These are phyloP conservation scores for Scutellaria barbata DNA, from an alignment of 257 asterid species.

Conservation along the genomic window DNA sequence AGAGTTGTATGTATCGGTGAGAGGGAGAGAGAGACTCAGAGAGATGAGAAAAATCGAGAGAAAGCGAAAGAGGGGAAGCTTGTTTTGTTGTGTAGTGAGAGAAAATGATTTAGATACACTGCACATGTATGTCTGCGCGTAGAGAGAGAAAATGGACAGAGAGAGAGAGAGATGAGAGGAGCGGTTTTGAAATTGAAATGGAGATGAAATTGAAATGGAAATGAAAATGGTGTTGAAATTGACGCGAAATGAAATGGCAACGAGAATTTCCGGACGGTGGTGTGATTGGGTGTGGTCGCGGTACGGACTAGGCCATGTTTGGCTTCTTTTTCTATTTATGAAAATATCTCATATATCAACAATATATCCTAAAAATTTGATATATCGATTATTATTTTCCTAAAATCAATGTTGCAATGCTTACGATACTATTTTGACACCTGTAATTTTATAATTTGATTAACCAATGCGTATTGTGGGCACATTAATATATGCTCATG, in stretches of 20 bases:
- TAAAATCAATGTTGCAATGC: too few relatives aligned
- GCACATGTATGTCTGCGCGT: conserved; percentile 36
- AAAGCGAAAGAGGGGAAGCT: conserved; percentile 44
- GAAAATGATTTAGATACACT: conserved; percentile 34
- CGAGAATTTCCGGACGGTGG: conserved; percentile 3
- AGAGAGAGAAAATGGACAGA: conserved; percentile 31
- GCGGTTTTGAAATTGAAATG: conserved; percentile 45
- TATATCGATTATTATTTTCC: too few relatives aligned
- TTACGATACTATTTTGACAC: too few relatives aligned
- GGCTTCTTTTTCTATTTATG: too few relatives aligned
- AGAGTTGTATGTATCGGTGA: conserved; percentile 25
- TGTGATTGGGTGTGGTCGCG: conserved; percentile 1
- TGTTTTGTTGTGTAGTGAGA: conserved; percentile 39
- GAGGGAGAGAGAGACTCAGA: neutral
- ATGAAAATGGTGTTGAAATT: conserved; percentile 51
- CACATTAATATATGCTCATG: too few relatives aligned
- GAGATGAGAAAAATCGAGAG: conserved; percentile 41
- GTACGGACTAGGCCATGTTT: neutral
- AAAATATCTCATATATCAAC: too few relatives aligned
- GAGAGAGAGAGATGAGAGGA: conserved; percentile 30
- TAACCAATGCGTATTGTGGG: too few relatives aligned
- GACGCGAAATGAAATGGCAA: conserved; percentile 31
- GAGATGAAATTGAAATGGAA: conserved; percentile 42
- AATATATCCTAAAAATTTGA: too few relatives aligned
- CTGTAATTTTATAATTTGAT: too few relatives aligned